These are phyloP conservation scores for Pestalotiopsis sp. DNA, from an alignment of 2,329 filamentous ascomycete species.

Conservation along the genomic window DNA sequence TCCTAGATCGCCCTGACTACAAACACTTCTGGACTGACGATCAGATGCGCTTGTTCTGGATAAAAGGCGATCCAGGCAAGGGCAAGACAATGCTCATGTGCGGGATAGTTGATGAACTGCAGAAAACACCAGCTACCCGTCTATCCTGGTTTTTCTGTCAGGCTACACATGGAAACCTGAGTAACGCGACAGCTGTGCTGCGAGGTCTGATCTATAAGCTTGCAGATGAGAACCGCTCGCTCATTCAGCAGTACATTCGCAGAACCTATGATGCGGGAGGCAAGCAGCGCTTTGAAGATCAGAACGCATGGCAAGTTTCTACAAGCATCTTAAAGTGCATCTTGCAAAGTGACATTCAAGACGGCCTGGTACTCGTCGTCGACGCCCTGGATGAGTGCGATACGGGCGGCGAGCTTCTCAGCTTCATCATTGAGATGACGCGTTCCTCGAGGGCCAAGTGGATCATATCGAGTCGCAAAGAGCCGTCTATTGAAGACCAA, in stretches of 20 bases:
- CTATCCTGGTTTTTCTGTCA: constrained; percentile 38
- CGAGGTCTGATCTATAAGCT: constrained; percentile 34
- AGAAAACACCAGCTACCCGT: not conserved
- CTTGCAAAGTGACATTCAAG: constrained; percentile 37
- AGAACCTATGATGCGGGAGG: constrained; percentile 34
- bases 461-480: constrained; percentile 47
- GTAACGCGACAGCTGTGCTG: constrained; percentile 33
- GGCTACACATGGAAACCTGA: constrained; percentile 28
- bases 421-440: constrained; percentile 32
- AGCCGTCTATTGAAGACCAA: constrained; percentile 35
- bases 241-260: constrained; percentile 36
- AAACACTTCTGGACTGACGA: constrained; percentile 25
- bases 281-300: constrained; percentile 36
- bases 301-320: constrained; percentile 41
- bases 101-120: constrained; percentile 31
- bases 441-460: constrained; percentile 37
- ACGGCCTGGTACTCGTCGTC: constrained; percentile 39
- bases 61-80: constrained; percentile 20
- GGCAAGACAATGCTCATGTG: constrained; percentile 40
- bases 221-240: constrained; percentile 27
- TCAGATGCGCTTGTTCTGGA: constrained; percentile 25
- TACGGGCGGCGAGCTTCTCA: constrained; percentile 34
- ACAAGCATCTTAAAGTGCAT: constrained; percentile 42
- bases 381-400: constrained; percentile 52
- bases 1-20: constrained; percentile 32